Percentiles rank a stretch among this genome's conserved stretches.
These are phyloP conservation scores for Royoungia palumana DNA, from an alignment of 768 basidiomycete genomes.

Conservation along the genomic window DNA sequence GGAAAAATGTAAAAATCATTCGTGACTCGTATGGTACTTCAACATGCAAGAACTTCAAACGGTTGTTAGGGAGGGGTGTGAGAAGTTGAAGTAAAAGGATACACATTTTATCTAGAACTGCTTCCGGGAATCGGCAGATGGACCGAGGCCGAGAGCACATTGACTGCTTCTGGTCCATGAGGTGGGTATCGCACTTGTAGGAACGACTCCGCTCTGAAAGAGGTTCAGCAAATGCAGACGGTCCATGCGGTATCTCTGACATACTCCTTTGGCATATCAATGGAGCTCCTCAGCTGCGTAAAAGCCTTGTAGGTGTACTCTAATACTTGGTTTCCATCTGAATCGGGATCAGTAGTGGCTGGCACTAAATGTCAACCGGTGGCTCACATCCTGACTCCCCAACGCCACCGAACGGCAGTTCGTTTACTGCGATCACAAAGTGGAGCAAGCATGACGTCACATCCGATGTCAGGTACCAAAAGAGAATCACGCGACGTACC, in stretches of 20 bases:
- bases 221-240: neutral
- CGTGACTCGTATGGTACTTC: too few relatives aligned
- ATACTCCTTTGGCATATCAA: conserved; percentile 59
- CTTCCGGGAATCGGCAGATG: conserved; percentile 18
- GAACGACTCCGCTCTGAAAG: neutral
- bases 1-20: too few relatives aligned
- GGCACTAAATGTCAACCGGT: neutral
- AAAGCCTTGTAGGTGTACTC: conserved; percentile 56
- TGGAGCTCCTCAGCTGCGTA: conserved; percentile 45
- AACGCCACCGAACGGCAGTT: conserved; percentile 51
- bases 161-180: conserved; percentile 14
- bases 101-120: too few relatives aligned
- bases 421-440: conserved; percentile 24
- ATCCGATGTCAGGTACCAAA: neutral
- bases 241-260: conserved; percentile 9
- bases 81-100: too few relatives aligned
- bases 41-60: too few relatives aligned
- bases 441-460: neutral
- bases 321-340: conserved; percentile 54
- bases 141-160: conserved; percentile 7
- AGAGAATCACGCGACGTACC: conserved; percentile 40
- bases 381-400: conserved; percentile 65
- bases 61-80: too few relatives aligned
- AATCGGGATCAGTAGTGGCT: conserved; percentile 2
- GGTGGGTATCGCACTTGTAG: conserved; percentile 26